phyloP scores from a whole-genome alignment of 148 eudicot species.

The Talinum fruticosum region DNA sequence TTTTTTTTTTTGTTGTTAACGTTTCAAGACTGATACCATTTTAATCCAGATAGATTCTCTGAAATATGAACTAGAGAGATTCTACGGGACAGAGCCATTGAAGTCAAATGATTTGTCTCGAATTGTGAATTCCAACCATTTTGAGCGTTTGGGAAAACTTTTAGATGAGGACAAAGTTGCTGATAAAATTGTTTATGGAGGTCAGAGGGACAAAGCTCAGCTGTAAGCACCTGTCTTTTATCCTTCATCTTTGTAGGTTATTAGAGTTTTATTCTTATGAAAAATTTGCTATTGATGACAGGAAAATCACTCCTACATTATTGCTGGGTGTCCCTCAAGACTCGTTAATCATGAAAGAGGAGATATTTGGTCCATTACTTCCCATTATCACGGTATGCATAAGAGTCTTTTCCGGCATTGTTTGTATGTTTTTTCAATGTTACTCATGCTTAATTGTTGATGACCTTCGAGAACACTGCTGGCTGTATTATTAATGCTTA shows the following conservation, averaged over 20 bases:
- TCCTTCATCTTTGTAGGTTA: background rate
- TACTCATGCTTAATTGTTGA: background rate
- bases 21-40: background rate
- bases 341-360: slow-evolving; percentile 55
- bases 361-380: slow-evolving; percentile 69
- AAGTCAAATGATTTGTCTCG: slow-evolving; percentile 46
- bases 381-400: slow-evolving; percentile 58
- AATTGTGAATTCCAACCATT: slow-evolving; percentile 49
- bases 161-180: slow-evolving; percentile 44
- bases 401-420: background rate
- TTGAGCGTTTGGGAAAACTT: slow-evolving; percentile 41
- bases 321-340: slow-evolving; percentile 51
- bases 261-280: background rate
- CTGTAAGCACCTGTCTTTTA: slow-evolving; percentile 37
- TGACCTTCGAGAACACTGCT: too few relatives aligned
- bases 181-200: slow-evolving; percentile 49
- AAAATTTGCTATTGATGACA: slow-evolving; percentile 20
- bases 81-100: slow-evolving; percentile 50
- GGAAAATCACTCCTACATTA: slow-evolving; percentile 60
- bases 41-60: slow-evolving; percentile 46
- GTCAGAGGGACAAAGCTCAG: slow-evolving; percentile 39
- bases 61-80: slow-evolving; percentile 32
- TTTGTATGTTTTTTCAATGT: background rate
- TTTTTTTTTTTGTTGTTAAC: background rate
- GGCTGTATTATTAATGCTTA: background rate